phyloP scores from a whole-genome alignment of 2,329 filamentous ascomycete genomes.

The Diaporthe sp. region DNA sequence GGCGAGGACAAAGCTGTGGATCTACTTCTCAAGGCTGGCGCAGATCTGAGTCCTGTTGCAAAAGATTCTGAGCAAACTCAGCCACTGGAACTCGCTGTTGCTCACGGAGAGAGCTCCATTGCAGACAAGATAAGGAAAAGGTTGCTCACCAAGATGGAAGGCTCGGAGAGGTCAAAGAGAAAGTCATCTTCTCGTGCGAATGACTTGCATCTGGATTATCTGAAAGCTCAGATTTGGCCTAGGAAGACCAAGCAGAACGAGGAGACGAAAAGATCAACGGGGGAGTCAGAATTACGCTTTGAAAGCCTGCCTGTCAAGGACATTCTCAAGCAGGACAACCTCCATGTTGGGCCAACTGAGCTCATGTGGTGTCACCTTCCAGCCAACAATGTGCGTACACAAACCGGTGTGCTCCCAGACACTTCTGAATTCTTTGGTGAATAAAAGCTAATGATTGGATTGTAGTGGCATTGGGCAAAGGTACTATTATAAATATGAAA shows the following conservation, averaged over 20 bases:
- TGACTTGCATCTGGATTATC: neutral
- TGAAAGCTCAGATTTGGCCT: neutral
- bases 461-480: conserved; percentile 19
- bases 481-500: neutral
- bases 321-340: neutral
- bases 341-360: neutral
- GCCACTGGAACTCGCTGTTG: conserved; percentile 1
- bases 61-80: neutral
- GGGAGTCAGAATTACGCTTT: neutral
- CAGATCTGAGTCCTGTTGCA: neutral
- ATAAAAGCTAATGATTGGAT: conserved; percentile 12
- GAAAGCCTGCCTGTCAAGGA: neutral
- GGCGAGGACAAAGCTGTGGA: neutral
- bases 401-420: neutral
- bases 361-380: conserved; percentile 19
- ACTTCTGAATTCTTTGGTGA: neutral
- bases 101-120: neutral
- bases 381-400: conserved; percentile 1
- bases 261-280: neutral
- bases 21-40: neutral
- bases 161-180: neutral
- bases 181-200: neutral
- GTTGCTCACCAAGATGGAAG: neutral
- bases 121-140: neutral
- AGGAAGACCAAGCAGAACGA: neutral